Evolutionary conservation across 176 grass and related monocot genomes (phyloP).

Genomic region (Eragrostis nindensis): DNA sequence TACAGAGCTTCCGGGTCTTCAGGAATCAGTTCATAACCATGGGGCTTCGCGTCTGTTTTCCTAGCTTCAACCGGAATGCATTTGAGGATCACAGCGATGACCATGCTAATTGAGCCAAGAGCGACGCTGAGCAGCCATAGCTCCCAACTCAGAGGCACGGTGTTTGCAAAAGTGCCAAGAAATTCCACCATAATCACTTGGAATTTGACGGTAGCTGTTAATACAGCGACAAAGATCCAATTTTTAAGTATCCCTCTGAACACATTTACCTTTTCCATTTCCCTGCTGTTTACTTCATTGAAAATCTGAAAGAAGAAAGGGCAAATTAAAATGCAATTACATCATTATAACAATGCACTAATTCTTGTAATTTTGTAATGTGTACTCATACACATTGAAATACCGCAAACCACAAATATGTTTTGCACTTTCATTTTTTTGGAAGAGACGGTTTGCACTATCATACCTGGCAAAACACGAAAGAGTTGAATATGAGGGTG

Average conservation of each 20-base stretch:
- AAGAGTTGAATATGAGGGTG: slow-evolving; percentile 91
- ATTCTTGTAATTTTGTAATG: background rate
- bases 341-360: background rate
- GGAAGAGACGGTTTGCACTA: background rate
- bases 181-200: slow-evolving; percentile 85
- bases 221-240: slow-evolving; percentile 68
- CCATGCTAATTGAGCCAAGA: slow-evolving; percentile 73
- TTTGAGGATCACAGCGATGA: slow-evolving; percentile 72
- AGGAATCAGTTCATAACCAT: slow-evolving; percentile 69
- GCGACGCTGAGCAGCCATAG: slow-evolving; percentile 67
- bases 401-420: background rate
- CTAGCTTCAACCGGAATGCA: slow-evolving; percentile 66
- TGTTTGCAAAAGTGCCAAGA: slow-evolving; percentile 81
- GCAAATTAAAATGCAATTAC: slow-evolving; percentile 13
- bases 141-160: slow-evolving; percentile 64
- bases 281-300: slow-evolving; percentile 91
- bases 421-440: slow-evolving; percentile 9
- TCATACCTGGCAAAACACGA: slow-evolving; percentile 95
- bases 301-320: slow-evolving; percentile 60
- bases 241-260: slow-evolving; percentile 71
- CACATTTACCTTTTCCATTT: slow-evolving; percentile 91
- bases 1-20: slow-evolving; percentile 59
- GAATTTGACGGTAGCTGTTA: slow-evolving; percentile 69
- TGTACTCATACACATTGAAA: background rate
- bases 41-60: slow-evolving; percentile 9